Percentiles rank a stretch among this genome's conserved stretches.
Evolutionary conservation across 192 early-diverging fungal species (phyloP).

Genomic region (Geosiphon pyriformis): DNA sequence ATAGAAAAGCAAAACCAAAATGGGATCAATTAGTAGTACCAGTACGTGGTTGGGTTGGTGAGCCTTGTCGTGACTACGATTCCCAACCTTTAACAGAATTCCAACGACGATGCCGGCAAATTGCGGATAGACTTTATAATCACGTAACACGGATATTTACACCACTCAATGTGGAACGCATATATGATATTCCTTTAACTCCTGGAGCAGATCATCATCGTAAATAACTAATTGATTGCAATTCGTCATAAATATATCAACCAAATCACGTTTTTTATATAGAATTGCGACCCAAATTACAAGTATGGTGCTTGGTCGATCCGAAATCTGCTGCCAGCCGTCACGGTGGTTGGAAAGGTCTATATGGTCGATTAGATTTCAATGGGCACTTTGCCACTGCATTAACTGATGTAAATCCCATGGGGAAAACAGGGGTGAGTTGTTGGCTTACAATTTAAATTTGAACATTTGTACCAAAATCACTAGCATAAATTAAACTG

Average conservation of each 20-base stretch:
- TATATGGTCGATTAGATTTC: constrained; percentile 58
- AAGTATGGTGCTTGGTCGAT: constrained; percentile 52
- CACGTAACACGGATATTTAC: constrained; percentile 49
- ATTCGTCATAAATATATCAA: too few species aligned
- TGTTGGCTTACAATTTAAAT: too few species aligned
- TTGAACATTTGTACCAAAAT: too few species aligned
- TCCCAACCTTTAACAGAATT: constrained; percentile 43
- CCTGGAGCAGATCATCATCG: constrained; percentile 48
- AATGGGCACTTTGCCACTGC: constrained; percentile 53
- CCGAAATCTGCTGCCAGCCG: constrained; percentile 46
- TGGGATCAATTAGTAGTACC: constrained; percentile 9
- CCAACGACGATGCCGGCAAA: constrained; percentile 43
- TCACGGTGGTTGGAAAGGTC: constrained; percentile 59
- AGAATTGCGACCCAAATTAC: constrained; percentile 41
- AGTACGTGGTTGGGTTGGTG: constrained; percentile 36
- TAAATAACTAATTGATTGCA: constrained; percentile 21
- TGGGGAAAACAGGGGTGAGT: constrained; percentile 53
- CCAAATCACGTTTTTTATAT: too few species aligned
- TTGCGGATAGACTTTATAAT: constrained; percentile 36
- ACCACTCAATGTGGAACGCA: constrained; percentile 44
- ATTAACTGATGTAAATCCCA: constrained; percentile 54
- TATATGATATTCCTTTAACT: constrained; percentile 41
- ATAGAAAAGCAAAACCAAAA: constrained; percentile 26
- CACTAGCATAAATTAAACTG: too few species aligned
- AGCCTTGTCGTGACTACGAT: constrained; percentile 37